Evolutionary conservation across 331 rosid species (phyloP).

Genomic region (Quercus lobata): DNA sequence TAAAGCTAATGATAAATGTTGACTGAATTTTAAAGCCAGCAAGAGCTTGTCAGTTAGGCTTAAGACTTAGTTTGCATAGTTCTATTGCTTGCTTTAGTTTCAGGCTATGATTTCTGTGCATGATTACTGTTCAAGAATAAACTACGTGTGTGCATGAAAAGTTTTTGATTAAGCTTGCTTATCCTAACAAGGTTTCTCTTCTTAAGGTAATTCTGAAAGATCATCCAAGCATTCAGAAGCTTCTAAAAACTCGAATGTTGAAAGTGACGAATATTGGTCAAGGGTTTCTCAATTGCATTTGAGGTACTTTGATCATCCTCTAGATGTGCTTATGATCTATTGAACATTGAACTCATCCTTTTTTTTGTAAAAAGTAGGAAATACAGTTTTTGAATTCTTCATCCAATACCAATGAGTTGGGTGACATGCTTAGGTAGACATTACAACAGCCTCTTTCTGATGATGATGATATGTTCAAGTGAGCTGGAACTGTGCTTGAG

Average conservation of each 20-base stretch:
- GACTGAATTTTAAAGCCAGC: not conserved
- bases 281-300: conserved; percentile 46
- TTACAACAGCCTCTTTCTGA: too few relatives aligned
- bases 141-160: not conserved
- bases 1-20: not conserved
- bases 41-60: not conserved
- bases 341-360: not conserved
- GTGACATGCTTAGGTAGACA: too few relatives aligned
- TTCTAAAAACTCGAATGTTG: conserved; percentile 33
- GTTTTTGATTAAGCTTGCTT: conserved; percentile 3
- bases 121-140: not conserved
- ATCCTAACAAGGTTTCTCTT: conserved; percentile 10
- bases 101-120: not conserved
- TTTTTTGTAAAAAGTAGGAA: not conserved
- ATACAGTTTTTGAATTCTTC: not conserved
- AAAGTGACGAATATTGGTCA: conserved; percentile 66
- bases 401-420: not conserved
- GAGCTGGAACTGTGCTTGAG: too few relatives aligned
- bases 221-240: conserved; percentile 36
- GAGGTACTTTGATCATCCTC: conserved; percentile 43
- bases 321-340: conserved; percentile 7
- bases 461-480: too few relatives aligned
- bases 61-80: not conserved
- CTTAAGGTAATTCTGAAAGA: conserved; percentile 37
- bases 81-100: not conserved